Conservation (phyloP, 306 rosid genomes). For the Vicia faba region DNA sequence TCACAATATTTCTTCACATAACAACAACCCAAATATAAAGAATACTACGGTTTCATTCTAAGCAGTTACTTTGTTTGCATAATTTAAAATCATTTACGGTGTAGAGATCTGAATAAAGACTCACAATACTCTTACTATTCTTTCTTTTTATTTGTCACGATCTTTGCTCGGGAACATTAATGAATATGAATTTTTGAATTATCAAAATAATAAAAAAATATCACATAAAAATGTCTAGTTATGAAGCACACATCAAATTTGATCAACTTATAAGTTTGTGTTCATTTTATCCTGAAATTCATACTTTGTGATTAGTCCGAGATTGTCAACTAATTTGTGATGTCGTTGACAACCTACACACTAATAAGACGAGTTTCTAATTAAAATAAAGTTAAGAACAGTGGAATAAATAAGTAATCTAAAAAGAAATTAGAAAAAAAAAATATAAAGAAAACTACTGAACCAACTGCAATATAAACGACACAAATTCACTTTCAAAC, state of each 20-base stretch:
- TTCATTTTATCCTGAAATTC: conserved; percentile 61
- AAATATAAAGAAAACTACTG: conserved; percentile 13
- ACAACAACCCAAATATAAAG: too few relatives aligned
- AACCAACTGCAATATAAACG: conserved; percentile 13
- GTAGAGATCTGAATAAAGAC: conserved; percentile 45
- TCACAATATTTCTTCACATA: too few relatives aligned
- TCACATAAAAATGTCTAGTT: conserved; percentile 22
- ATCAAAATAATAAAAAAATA: conserved; percentile 31
- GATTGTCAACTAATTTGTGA: conserved; percentile 84
- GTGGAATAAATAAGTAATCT: conserved; percentile 5
- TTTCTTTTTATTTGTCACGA: conserved; percentile 15
- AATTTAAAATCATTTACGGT: conserved; percentile 36
- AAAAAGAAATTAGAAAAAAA: conserved; percentile 1
- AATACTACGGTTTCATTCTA: conserved; percentile 40
- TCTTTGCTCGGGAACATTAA: conserved; percentile 32
- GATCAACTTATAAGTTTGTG: conserved; percentile 47
- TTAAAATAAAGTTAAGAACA: conserved; percentile 29
- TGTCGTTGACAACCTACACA: conserved; percentile 82
- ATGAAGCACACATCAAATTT: conserved; percentile 42
- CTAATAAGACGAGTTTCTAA: conserved; percentile 44
- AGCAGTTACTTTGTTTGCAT: conserved; percentile 34
- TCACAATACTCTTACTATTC: conserved; percentile 15
- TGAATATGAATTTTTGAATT: conserved; percentile 43
- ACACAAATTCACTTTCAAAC: conserved; percentile 13
- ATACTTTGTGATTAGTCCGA: conserved; percentile 71